A percentile compares a stretch with the other conserved stretches of the same genome.
These are phyloP conservation scores for Xylariaceae sp. DNA, from an alignment of 2,329 filamentous ascomycete genomes.

Conservation along the genomic window DNA sequence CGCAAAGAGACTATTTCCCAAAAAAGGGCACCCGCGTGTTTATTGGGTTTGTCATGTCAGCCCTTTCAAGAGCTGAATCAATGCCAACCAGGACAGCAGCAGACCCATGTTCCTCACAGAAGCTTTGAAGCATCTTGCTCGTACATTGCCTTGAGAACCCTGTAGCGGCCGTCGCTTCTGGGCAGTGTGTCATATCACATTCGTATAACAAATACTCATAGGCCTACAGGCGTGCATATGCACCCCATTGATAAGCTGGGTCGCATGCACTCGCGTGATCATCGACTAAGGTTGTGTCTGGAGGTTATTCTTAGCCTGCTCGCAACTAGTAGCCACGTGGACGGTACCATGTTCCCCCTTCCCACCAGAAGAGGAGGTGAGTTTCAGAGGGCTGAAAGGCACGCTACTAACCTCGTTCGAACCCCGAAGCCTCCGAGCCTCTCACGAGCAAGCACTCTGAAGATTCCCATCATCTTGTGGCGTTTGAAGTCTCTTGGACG, in stretches of 20 bases:
- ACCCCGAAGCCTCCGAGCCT: not conserved
- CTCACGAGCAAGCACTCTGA: no score
- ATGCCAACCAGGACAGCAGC: slow-evolving; percentile 8
- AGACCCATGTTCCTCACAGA: not conserved
- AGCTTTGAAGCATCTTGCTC: not conserved
- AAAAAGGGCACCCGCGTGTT: slow-evolving; percentile 4
- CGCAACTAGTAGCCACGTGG: slow-evolving; percentile 16
- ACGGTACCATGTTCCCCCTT: slow-evolving; percentile 4
- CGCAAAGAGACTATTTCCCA: slow-evolving; percentile 5
- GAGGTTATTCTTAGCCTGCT: slow-evolving; percentile 12
- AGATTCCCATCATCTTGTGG: no score
- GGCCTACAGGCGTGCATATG: slow-evolving; percentile 12
- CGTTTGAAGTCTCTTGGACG: not conserved
- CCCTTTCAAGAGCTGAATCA: slow-evolving; percentile 10
- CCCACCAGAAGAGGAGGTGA: not conserved
- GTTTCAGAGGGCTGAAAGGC: slow-evolving; percentile 1
- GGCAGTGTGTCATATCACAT: not conserved
- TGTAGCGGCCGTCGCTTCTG: no score
- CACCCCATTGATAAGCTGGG: slow-evolving; percentile 6
- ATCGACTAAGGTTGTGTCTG: slow-evolving; percentile 11
- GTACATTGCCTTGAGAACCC: no score
- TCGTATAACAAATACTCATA: slow-evolving; percentile 5
- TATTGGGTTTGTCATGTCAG: not conserved
- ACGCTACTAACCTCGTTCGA: not conserved
- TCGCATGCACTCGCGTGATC: slow-evolving; percentile 10